Evolutionary conservation across 2,329 filamentous ascomycete species (phyloP).

Genomic region (Epichloe sylvatica): DNA sequence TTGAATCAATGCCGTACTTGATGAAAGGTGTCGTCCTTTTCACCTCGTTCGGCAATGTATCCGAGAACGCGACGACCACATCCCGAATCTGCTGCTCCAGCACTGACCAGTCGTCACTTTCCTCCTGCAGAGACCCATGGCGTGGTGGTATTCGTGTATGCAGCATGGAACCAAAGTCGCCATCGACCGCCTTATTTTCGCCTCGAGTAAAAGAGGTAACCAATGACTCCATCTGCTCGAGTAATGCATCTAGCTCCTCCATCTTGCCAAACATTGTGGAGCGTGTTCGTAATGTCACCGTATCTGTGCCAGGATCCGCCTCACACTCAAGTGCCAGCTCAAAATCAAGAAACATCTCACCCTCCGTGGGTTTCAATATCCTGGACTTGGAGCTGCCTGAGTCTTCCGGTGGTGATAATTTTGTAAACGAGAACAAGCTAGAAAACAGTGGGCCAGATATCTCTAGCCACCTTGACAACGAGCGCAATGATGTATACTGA

Average conservation of each 20-base stretch:
- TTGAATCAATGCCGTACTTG: slow-evolving; percentile 19
- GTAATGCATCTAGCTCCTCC: not conserved
- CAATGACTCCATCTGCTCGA: not conserved
- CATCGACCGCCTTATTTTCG: not conserved
- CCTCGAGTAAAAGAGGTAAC: not conserved
- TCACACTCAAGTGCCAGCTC: not conserved
- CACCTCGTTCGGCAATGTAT: slow-evolving; percentile 8
- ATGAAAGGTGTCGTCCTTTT: slow-evolving; percentile 19
- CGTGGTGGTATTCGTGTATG: too few species aligned
- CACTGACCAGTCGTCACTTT: not conserved
- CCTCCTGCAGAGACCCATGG: not conserved
- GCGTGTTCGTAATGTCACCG: not conserved
- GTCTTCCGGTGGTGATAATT: not conserved
- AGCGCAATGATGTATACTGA: not conserved
- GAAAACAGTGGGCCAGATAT: not conserved
- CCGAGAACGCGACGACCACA: not conserved
- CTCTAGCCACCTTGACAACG: not conserved
- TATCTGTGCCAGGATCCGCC: not conserved
- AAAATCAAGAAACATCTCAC: not conserved
- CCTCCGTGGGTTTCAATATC: not conserved
- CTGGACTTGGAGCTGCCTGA: not conserved
- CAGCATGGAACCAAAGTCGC: not conserved
- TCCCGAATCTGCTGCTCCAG: not conserved
- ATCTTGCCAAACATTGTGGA: not conserved
- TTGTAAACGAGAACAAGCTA: not conserved